Evolutionary conservation across 805 yeast species (phyloP), one percentile per base, ranked within the genome.

Genomic region (Yamadazyma olivae): DNA sequence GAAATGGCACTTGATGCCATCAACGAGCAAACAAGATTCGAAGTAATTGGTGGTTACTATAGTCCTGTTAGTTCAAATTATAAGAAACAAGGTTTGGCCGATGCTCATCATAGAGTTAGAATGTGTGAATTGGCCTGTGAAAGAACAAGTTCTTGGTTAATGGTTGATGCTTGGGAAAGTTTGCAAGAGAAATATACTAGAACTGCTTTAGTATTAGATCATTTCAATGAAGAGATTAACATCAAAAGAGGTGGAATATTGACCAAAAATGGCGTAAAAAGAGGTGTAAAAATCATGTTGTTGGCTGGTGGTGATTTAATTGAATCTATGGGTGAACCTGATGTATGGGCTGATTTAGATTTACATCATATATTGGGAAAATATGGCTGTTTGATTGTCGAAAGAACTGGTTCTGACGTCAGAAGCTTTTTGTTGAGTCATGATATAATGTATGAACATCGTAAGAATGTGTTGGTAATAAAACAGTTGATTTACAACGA

Each of bases 161-260:
- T 93, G 99, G 99, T 93, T 19, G 99, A 93, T 59, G 97, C 98
- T 1, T 93, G 99, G 99, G 99, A 93, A 64, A 83, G 95, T 3
- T 69, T 93, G 41, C 99, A 93, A 61, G 85, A 86, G 1, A 74
- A 79, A 30, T 93, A 93, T 59, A 88, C 95, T 18, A 75, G 99
- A 48, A 93, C 99, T 0, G 97, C 98, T 2, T 75, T 88, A 36
- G 99, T 93, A 5, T 71, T 93, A 54, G 99, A 93, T 57, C 99
- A 93, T 60, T 93, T 93, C 64, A 91, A 93, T 60, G 87, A 90
- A 53, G 99, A 93, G 53, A 83, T 93, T 46, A 93, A 93, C 57
- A 79, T 89, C 41, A 86, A 84, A 55, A 69, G 95, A 39, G 90
- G 95, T 15, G 99, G 99, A 12, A 79, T 93, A 12, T 52, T 60